Evolutionary conservation across 164 flowering plant genomes (phyloP), one percentile per base, ranked within the genome.

Genomic region (Magnolia officinalis): DNA sequence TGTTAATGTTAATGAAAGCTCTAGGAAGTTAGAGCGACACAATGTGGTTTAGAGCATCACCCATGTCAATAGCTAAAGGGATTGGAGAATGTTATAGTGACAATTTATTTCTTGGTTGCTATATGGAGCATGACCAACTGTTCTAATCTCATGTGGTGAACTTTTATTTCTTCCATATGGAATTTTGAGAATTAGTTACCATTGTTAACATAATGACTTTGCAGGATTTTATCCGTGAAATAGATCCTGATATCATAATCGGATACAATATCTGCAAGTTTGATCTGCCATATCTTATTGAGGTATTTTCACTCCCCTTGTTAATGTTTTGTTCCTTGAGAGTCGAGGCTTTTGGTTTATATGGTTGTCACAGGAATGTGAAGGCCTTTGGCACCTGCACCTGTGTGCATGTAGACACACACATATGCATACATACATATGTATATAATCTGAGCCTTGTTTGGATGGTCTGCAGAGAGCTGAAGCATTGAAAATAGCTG

Each of bases 201-300:
- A 45, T 19, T 23, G 69, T n/a, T 63, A 58, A 76, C 68, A 20
- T 63, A 58, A 68, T 6, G 23, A 19, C 64, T 50, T 81, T 86
- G 79, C 91, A 94, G 98, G 97, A 96, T 79, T 87, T 96, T 66
- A 82, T 96, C 64, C 89, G 90, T 58, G 90, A 89, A 81, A 93
- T 96, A 75, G 99, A 96, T 80, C 99, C 99, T 74, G 99, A 96
- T 85, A 89, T 96, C 65, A 93, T 96, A 59, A 94, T 96, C 82
- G 99, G 99, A 55, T 96, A 96, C 79, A 96, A 96, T 82, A 96
- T 96, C 72, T 93, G 98, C 96, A 96, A 96, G 72, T 96, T 96
- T 87, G 99, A 96, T 86, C 85, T 96, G 87, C 98, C 99, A 45
- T 96, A 96, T 89, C 97, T 94, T 66, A 90, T 96, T 80, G 95